Percentiles rank a stretch among this genome's conserved stretches.
Evolutionary conservation across 192 early-diverging fungal species (phyloP).

Genomic region (Linnemannia hyalina): DNA sequence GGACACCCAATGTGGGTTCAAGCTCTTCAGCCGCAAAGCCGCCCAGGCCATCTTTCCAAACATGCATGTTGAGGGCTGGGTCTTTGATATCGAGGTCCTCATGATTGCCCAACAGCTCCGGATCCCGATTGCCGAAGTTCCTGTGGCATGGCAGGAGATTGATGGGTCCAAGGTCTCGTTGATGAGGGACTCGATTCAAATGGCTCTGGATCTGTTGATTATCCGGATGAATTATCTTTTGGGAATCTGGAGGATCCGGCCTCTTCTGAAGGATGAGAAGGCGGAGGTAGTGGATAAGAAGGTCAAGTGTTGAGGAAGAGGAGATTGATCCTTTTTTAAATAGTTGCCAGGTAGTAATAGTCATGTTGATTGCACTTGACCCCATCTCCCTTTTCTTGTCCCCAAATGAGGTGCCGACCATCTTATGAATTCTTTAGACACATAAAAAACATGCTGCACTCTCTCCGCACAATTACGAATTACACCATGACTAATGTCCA

Average conservation of each 20-base stretch:
- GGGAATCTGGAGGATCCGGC: conserved; percentile 77
- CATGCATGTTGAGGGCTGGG: conserved; percentile 97
- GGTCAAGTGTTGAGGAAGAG: too few species aligned
- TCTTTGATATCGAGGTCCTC: conserved; percentile 97
- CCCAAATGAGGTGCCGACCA: too few species aligned
- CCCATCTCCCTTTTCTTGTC: too few species aligned
- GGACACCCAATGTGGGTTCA: conserved; percentile 99
- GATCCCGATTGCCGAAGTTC: conserved; percentile 90
- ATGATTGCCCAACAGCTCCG: conserved; percentile 79
- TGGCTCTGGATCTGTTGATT: conserved; percentile 90
- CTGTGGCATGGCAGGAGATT: conserved; percentile 97
- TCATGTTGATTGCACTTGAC: too few species aligned
- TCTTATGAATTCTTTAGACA: too few species aligned
- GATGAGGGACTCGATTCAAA: conserved; percentile 87
- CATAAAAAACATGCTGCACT: too few species aligned
- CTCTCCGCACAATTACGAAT: neutral
- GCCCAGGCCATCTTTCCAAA: conserved; percentile 84
- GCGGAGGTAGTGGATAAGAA: too few species aligned
- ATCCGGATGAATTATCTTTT: conserved; percentile 89
- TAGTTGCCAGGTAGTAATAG: too few species aligned
- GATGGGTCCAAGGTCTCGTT: conserved; percentile 95
- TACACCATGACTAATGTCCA: neutral
- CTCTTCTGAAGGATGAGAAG: neutral
- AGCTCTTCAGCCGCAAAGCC: conserved; percentile 86
- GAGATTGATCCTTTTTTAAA: too few species aligned